phyloP scores from a whole-genome alignment of 2,329 filamentous ascomycete genomes.

The Aspergillus caelatus region DNA sequence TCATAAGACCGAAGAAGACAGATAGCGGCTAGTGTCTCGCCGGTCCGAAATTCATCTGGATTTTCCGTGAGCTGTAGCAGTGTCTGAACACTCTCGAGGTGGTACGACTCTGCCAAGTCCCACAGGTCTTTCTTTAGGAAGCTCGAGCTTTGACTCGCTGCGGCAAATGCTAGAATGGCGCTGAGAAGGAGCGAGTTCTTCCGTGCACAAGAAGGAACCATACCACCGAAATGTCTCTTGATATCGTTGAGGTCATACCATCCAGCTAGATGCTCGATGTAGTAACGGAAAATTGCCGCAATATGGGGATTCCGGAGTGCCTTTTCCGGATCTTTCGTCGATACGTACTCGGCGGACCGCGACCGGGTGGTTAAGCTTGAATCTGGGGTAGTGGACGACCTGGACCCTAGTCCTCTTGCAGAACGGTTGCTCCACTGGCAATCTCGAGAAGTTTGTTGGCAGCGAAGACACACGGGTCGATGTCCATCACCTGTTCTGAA shows the following conservation, averaged over 20 bases:
- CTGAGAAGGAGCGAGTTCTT: constrained; percentile 48
- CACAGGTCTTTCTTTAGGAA: constrained; percentile 20
- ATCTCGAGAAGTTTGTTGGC: constrained; percentile 4
- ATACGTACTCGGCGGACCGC: constrained; percentile 4
- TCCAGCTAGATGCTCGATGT: constrained; percentile 40
- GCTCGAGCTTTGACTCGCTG: constrained; percentile 41
- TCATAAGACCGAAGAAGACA: constrained; percentile 55
- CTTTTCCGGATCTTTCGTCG: constrained; percentile 10
- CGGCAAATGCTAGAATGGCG: constrained; percentile 50
- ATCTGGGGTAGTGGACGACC: not conserved
- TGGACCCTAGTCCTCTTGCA: not conserved
- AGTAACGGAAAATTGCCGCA: constrained; percentile 41
- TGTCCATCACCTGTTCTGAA: constrained; percentile 8
- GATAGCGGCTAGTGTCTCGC: constrained; percentile 49
- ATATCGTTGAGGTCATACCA: constrained; percentile 55
- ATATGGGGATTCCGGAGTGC: constrained; percentile 14
- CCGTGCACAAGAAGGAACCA: constrained; percentile 42
- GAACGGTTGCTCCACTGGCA: constrained; percentile 9
- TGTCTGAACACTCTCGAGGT: constrained; percentile 43
- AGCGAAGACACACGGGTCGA: constrained; percentile 4
- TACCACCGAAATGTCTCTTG: constrained; percentile 36
- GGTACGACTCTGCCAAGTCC: constrained; percentile 43
- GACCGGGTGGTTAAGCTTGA: not conserved
- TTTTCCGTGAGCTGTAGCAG: constrained; percentile 42
- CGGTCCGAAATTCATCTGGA: constrained; percentile 35